Conservation (phyloP, 768 basidiomycete genomes). For the Pleurotus giganteus region DNA sequence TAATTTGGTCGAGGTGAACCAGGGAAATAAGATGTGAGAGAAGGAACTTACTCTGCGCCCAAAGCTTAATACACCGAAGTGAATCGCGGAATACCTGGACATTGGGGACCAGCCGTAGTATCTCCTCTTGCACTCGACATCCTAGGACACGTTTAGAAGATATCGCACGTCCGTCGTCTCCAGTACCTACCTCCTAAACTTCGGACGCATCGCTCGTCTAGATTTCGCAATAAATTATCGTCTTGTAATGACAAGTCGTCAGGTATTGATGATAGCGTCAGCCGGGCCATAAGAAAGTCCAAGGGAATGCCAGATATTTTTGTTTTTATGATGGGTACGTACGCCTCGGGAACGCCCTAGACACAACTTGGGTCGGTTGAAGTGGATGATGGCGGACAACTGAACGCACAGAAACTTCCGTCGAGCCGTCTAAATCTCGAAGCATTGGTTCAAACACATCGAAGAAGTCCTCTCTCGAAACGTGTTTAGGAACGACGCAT, state of each 20-base stretch:
- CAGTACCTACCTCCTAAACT: constrained; percentile 77
- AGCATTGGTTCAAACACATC: constrained; percentile 89
- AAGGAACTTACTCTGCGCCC: constrained; percentile 94
- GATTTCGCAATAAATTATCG: constrained; percentile 85
- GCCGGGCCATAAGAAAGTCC: constrained; percentile 91
- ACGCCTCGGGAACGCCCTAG: constrained; percentile 95
- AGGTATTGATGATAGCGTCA: constrained; percentile 84
- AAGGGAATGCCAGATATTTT: constrained; percentile 91
- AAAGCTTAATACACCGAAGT: constrained; percentile 92
- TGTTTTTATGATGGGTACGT: constrained; percentile 91
- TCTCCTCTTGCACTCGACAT: constrained; percentile 94
- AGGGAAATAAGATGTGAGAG: neutral
- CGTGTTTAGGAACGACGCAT: constrained; percentile 95
- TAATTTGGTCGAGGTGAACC: constrained; percentile 26
- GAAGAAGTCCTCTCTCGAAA: constrained; percentile 95
- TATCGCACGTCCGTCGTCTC: constrained; percentile 2
- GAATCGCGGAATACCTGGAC: constrained; percentile 94
- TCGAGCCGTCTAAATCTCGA: constrained; percentile 74
- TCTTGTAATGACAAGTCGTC: constrained; percentile 89
- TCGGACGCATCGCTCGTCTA: constrained; percentile 93
- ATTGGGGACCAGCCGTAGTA: constrained; percentile 91
- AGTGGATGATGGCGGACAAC: neutral
- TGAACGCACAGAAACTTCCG: constrained; percentile 82
- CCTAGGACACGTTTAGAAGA: constrained; percentile 43
- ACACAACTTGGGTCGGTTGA: constrained; percentile 9